Conservation (phyloP, 2,329 filamentous ascomycete genomes). For the Sporothrix pseudoabietina region DNA sequence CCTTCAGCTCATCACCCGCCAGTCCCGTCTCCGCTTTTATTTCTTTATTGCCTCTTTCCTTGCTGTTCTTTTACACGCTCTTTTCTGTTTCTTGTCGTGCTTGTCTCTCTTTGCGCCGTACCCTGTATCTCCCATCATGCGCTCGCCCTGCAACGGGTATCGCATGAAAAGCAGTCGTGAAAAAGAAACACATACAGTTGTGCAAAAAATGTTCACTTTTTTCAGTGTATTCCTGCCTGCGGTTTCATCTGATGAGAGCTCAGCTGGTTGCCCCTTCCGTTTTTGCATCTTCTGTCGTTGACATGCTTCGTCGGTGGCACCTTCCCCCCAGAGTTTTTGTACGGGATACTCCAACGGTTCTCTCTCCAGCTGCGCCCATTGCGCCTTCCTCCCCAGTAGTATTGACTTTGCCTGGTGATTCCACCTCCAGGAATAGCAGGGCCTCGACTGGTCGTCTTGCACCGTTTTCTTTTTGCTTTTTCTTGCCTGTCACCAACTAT, state of each 20-base stretch:
- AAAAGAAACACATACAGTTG: not conserved
- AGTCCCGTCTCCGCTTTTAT: constrained; percentile 28
- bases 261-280: constrained; percentile 4
- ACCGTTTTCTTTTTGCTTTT: not conserved
- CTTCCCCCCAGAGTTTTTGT: constrained; percentile 2
- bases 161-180: not conserved
- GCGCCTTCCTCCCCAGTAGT: constrained; percentile 9
- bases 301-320: constrained; percentile 5
- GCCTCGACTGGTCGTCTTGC: constrained; percentile 11
- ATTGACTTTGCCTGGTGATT: constrained; percentile 4
- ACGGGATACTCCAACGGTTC: not conserved
- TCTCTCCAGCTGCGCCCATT: not conserved
- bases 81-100: constrained; percentile 1
- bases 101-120: constrained; percentile 6
- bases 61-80: not conserved
- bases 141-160: constrained; percentile 7
- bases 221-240: not conserved
- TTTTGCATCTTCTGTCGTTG: not conserved
- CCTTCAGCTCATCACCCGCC: constrained; percentile 31
- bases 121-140: constrained; percentile 15
- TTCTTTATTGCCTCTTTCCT: not conserved
- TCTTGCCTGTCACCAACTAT: not conserved
- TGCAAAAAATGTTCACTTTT: not conserved
- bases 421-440: not conserved
- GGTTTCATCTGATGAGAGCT: not conserved